phyloP scores from a whole-genome alignment of 495 filamentous ascomycete genomes.

The Jackrogersella multiformis region DNA sequence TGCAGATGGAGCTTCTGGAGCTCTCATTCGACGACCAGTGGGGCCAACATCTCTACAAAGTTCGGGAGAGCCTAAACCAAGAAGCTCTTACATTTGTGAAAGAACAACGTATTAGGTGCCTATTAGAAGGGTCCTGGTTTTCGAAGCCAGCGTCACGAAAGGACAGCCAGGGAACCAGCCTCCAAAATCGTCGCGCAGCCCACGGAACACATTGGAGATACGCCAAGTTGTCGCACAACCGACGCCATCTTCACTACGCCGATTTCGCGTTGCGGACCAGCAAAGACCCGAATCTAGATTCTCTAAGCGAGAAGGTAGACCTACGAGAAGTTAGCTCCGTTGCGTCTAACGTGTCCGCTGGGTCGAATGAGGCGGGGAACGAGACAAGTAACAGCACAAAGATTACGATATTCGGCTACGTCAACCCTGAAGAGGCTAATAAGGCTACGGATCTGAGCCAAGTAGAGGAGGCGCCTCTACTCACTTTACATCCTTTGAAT shows the following conservation, averaged over 20 bases:
- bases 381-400: slow-evolving; percentile 72
- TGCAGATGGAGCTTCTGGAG: slow-evolving; percentile 96
- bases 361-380: slow-evolving; percentile 58
- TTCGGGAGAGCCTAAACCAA: slow-evolving; percentile 90
- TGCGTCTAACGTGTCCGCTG: slow-evolving; percentile 85
- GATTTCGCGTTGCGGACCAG: slow-evolving; percentile 76
- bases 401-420: slow-evolving; percentile 88
- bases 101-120: slow-evolving; percentile 93
- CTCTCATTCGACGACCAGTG: slow-evolving; percentile 92
- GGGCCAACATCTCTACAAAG: slow-evolving; percentile 87
- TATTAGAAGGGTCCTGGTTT: slow-evolving; percentile 93
- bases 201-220: slow-evolving; percentile 72
- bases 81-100: slow-evolving; percentile 96
- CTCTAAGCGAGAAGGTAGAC: slow-evolving; percentile 84
- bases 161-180: slow-evolving; percentile 50
- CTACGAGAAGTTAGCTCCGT: slow-evolving; percentile 90
- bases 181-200: slow-evolving; percentile 49
- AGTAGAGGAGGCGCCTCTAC: slow-evolving; percentile 65
- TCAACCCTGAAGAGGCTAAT: slow-evolving; percentile 46
- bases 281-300: slow-evolving; percentile 75
- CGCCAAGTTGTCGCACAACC: slow-evolving; percentile 89
- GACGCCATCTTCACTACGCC: slow-evolving; percentile 90
- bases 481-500: slow-evolving; percentile 82
- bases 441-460: slow-evolving; percentile 49
- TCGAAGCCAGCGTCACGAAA: slow-evolving; percentile 61